Evolutionary conservation across 768 basidiomycete species (phyloP).

Genomic region (Rhodosporidiobolus odoratus): DNA sequence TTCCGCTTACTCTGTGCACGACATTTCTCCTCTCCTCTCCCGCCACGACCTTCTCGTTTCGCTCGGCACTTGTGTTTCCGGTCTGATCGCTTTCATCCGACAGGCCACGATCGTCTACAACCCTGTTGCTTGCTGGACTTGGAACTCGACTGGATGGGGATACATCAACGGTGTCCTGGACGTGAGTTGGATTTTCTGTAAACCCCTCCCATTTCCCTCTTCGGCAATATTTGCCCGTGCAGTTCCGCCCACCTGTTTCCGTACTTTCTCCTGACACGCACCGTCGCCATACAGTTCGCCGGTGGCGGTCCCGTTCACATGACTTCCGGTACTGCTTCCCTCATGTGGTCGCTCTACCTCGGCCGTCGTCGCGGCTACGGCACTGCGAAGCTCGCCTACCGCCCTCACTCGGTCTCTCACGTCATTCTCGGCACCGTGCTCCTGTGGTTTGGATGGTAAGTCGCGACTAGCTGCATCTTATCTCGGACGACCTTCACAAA

Average conservation of each 20-base stretch:
- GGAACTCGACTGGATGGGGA: slow-evolving; percentile 76
- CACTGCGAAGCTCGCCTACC: slow-evolving; percentile 45
- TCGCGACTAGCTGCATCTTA: too few relatives aligned
- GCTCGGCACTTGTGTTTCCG: too few relatives aligned
- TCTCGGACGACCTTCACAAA: background rate
- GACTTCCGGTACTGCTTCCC: slow-evolving; percentile 72
- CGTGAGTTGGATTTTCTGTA: too few relatives aligned
- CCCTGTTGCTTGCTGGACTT: slow-evolving; percentile 76
- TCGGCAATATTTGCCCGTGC: background rate
- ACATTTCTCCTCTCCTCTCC: too few relatives aligned
- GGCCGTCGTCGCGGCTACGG: slow-evolving; percentile 65
- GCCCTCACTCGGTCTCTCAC: slow-evolving; percentile 61
- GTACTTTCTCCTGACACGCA: too few relatives aligned
- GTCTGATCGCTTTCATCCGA: too few relatives aligned
- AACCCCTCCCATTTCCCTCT: background rate
- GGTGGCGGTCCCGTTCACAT: slow-evolving; percentile 89
- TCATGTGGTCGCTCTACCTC: slow-evolving; percentile 81
- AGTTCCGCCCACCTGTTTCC: slow-evolving; percentile 52
- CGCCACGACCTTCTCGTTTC: background rate
- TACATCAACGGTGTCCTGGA: slow-evolving; percentile 50
- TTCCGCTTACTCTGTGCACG: too few relatives aligned
- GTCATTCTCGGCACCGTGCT: slow-evolving; percentile 85
- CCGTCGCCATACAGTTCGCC: too few relatives aligned
- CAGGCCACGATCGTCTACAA: slow-evolving; percentile 14
- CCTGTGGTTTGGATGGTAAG: slow-evolving; percentile 75